Evolutionary conservation across 805 yeast species (phyloP).

Genomic region (Spathaspora passalidarum): DNA sequence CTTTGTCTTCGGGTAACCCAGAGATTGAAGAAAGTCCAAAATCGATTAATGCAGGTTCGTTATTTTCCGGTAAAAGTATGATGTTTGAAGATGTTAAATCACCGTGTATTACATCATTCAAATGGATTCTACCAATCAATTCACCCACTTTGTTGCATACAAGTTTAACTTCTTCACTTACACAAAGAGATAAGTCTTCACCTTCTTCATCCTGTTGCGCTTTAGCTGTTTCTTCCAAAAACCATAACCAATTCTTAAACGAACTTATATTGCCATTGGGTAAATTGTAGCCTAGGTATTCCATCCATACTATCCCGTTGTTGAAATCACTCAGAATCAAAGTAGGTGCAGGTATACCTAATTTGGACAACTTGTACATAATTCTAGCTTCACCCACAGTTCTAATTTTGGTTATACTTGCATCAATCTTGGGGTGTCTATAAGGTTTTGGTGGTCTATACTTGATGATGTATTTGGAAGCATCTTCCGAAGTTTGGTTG

Average conservation of each 20-base stretch:
- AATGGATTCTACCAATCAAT: constrained; percentile 68
- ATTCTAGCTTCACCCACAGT: constrained; percentile 84
- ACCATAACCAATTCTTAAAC: constrained; percentile 74
- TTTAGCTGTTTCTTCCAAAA: constrained; percentile 33
- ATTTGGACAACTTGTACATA: constrained; percentile 49
- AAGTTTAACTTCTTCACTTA: constrained; percentile 34
- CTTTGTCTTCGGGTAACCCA: constrained; percentile 81
- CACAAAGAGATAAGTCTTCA: constrained; percentile 15
- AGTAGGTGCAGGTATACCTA: constrained; percentile 69
- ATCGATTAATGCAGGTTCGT: constrained; percentile 69
- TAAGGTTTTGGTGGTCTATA: constrained; percentile 89
- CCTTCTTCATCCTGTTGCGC: neutral
- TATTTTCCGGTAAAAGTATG: constrained; percentile 39
- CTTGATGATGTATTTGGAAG: constrained; percentile 58
- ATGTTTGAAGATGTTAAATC: constrained; percentile 91
- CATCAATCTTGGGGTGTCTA: constrained; percentile 81
- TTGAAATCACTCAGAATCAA: constrained; percentile 72
- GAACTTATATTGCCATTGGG: constrained; percentile 55
- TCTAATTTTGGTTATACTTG: constrained; percentile 69
- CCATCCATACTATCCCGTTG: constrained; percentile 89
- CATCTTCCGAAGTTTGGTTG: constrained; percentile 21
- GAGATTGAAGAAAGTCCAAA: constrained; percentile 86
- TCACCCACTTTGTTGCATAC: constrained; percentile 58
- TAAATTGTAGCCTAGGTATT: constrained; percentile 58
- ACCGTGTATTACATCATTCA: constrained; percentile 82